phyloP scores from a whole-genome alignment of 23 red algal genomes.

The Cyanidium caldarium region DNA sequence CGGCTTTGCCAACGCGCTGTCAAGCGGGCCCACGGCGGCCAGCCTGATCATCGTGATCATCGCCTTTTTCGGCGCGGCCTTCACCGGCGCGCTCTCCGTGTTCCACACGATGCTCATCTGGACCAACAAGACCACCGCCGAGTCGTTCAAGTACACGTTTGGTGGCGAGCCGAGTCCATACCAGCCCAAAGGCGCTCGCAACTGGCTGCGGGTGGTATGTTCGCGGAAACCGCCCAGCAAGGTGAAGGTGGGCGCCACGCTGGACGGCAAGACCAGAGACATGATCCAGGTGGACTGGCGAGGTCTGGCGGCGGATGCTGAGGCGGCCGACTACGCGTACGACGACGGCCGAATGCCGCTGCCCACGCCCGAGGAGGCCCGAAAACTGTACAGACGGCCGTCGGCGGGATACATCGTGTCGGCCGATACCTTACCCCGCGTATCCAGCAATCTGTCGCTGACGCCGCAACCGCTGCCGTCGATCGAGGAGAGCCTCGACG shows the following conservation, averaged over 20 bases:
- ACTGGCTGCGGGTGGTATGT: constrained; percentile 5
- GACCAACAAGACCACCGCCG: constrained; percentile 82
- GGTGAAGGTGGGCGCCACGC: constrained; percentile 1
- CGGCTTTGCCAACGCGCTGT: constrained; percentile 7
- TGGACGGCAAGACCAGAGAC: neutral
- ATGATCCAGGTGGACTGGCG: neutral
- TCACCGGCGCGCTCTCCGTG: constrained; percentile 52
- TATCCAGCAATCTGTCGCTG: too few relatives aligned
- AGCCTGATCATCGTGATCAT: constrained; percentile 43
- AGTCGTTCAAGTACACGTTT: constrained; percentile 49
- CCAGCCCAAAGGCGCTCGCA: constrained; percentile 4
- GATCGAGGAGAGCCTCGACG: too few relatives aligned
- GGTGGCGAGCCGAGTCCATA: neutral
- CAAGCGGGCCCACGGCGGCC: constrained; percentile 20
- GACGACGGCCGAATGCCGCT: neutral
- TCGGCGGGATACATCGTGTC: too few relatives aligned
- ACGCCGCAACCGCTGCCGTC: neutral
- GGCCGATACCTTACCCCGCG: too few relatives aligned
- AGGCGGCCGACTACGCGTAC: neutral
- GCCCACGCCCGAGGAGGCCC: too few relatives aligned
- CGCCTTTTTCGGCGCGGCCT: constrained; percentile 39
- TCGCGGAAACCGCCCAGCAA: constrained; percentile 16
- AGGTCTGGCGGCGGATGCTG: neutral
- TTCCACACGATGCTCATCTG: constrained; percentile 85
- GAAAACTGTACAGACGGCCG: too few relatives aligned